Percentiles rank a stretch among this genome's conserved stretches.
These are phyloP conservation scores for Pichia occidentalis DNA, from an alignment of 805 yeast genomes.

Conservation along the genomic window DNA sequence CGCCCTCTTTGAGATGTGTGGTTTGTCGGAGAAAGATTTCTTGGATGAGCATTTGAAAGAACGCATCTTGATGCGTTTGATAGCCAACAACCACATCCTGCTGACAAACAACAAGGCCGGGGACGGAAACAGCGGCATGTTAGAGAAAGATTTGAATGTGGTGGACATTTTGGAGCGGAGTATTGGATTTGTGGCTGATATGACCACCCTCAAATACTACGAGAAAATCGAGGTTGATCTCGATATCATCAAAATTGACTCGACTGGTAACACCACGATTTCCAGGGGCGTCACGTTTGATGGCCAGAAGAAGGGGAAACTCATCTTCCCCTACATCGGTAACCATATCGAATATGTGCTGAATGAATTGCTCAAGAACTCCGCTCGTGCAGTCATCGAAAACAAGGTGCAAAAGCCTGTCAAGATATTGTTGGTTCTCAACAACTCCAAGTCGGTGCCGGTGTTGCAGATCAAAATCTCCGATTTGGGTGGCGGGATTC, in stretches of 20 bases:
- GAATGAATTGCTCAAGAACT: constrained; percentile 80
- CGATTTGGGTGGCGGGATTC: constrained; percentile 87
- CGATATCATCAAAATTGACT: constrained; percentile 31
- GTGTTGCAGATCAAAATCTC: constrained; percentile 64
- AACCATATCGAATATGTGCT: constrained; percentile 83
- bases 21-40: constrained; percentile 33
- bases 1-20: no score
- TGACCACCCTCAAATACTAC: constrained; percentile 79
- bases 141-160: constrained; percentile 62
- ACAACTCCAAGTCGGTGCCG: constrained; percentile 25
- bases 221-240: constrained; percentile 56
- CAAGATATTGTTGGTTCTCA: constrained; percentile 38
- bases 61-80: constrained; percentile 77
- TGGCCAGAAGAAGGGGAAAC: constrained; percentile 16
- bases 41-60: constrained; percentile 74
- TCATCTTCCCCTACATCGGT: constrained; percentile 76
- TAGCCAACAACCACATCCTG: constrained; percentile 79
- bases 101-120: constrained; percentile 43
- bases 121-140: constrained; percentile 49
- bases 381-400: constrained; percentile 85
- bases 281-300: constrained; percentile 25
- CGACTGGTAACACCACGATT: constrained; percentile 26
- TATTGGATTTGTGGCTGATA: constrained; percentile 72
- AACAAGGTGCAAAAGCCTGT: constrained; percentile 43
- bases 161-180: constrained; percentile 56